Conservation (phyloP, 768 basidiomycete species). For the Boletus patriciae region DNA sequence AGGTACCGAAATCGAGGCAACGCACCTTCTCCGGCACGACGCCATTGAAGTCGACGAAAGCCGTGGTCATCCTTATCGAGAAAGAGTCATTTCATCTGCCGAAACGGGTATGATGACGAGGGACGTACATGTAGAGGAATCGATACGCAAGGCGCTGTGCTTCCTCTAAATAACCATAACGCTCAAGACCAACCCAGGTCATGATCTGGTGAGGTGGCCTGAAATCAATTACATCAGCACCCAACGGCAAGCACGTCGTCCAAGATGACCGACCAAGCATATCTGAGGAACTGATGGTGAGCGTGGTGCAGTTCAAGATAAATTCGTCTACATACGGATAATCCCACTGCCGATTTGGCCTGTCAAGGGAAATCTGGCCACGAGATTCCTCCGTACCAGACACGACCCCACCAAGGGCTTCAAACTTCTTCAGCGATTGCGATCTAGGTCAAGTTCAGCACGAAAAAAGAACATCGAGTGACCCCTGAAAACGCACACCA, state of each 20-base stretch:
- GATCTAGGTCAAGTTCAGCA: constrained; percentile 49
- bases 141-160: constrained; percentile 92
- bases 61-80: constrained; percentile 77
- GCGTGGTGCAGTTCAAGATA: not conserved
- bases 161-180: constrained; percentile 93
- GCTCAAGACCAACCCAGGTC: constrained; percentile 95
- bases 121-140: constrained; percentile 99
- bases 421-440: constrained; percentile 90
- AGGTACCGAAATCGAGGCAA: not conserved
- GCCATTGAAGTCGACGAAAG: constrained; percentile 96
- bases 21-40: constrained; percentile 93
- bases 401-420: constrained; percentile 92
- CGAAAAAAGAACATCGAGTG: not conserved
- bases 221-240: constrained; percentile 12
- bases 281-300: constrained; percentile 40
- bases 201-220: constrained; percentile 99
- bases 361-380: constrained; percentile 91
- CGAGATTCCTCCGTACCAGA: constrained; percentile 96
- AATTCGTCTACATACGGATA: constrained; percentile 67
- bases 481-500: constrained; percentile 65
- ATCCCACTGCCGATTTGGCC: constrained; percentile 99
- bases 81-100: constrained; percentile 2
- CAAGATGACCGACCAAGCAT: constrained; percentile 55
- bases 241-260: not conserved
- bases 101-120: constrained; percentile 5